A percentile compares a stretch with the other conserved stretches of the same genome.
Evolutionary conservation across 495 filamentous ascomycete genomes (phyloP).

Genomic region (Penicillium chermesinum): DNA sequence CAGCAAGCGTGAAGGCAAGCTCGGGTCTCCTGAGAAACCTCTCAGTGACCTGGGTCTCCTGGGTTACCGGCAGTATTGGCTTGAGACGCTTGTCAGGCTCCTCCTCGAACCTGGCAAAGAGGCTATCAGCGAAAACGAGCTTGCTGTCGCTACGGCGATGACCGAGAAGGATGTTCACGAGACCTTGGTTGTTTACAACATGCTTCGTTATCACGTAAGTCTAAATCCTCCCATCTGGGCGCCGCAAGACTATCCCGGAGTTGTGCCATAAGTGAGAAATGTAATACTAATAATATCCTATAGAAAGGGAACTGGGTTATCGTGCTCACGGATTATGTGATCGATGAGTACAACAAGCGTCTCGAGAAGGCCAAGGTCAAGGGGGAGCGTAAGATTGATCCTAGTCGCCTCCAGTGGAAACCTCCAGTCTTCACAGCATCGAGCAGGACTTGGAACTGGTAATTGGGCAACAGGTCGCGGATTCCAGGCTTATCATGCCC

Average conservation of each 20-base stretch:
- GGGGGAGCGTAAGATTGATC: slow-evolving; percentile 70
- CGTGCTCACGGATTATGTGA: slow-evolving; percentile 70
- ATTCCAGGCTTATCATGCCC: too few relatives aligned
- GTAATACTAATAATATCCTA: slow-evolving; percentile 22
- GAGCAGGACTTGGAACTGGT: slow-evolving; percentile 95
- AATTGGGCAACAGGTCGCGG: too few relatives aligned
- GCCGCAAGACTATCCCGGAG: too few relatives aligned
- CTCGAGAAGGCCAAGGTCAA: slow-evolving; percentile 71
- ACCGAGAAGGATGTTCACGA: slow-evolving; percentile 92
- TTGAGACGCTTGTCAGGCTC: slow-evolving; percentile 82
- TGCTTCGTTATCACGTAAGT: slow-evolving; percentile 80
- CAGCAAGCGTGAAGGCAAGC: slow-evolving; percentile 87
- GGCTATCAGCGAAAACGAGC: slow-evolving; percentile 72
- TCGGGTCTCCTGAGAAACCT: slow-evolving; percentile 94
- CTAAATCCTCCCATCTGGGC: too few relatives aligned
- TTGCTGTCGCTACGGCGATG: slow-evolving; percentile 79
- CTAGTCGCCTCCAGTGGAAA: slow-evolving; percentile 82
- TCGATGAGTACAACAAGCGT: slow-evolving; percentile 69
- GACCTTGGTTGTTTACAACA: slow-evolving; percentile 85
- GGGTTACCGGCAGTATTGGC: slow-evolving; percentile 94
- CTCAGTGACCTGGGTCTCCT: slow-evolving; percentile 88
- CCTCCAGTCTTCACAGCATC: slow-evolving; percentile 90
- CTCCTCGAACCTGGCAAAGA: slow-evolving; percentile 58
- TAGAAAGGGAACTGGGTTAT: slow-evolving; percentile 91
- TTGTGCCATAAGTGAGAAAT: too few relatives aligned